Evolutionary conservation across 768 basidiomycete genomes (phyloP), one percentile per base, ranked within the genome.

Genomic region (Pholiota molesta): DNA sequence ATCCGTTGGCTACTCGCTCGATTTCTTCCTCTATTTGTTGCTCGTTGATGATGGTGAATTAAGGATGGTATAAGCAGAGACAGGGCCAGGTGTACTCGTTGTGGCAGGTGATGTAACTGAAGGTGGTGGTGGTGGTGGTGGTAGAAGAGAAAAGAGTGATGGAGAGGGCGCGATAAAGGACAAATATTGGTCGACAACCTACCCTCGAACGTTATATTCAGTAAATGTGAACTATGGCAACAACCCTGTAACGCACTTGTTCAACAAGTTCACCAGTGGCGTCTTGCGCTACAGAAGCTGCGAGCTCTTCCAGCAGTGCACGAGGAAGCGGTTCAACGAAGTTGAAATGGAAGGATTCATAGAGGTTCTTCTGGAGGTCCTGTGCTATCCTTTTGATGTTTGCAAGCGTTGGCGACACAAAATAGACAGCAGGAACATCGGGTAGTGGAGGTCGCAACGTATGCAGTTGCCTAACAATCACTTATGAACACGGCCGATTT

Each of bases 401-500:
- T 57, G 80, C 77, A 13, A 92, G 79, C 1, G 94, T 97, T 0
- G 97, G 97, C 0, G 95, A 85, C 55, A 99, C 91, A 72, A 99
- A 97, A 79, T 99, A 99, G 31, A 99, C 85, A 1, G 97, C 95
- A 17, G 97, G 97, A 1, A 99, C 97, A 73, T 99, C 97, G 11
- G 93, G 86, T 42, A 99, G 79, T 5, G 95, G 85, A 28, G 97
- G 97, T 60, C 97, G 85, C 37, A 86, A 77, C 0, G 95, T 88
- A 72, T 98, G 95, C 5, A 99, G 77, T 80, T 99, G 97, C 65
- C 96, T 98, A 65, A 52, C 56, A 53, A 47, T 11, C 9, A 33
- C 11, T 59, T 23, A 14, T 61, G 19, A 67, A 57, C 47, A 55
- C 31, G 47, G 33, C 59, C 35, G n/a, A 2, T 11, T 35, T 42